These are phyloP conservation scores for Geosmithia flava DNA, from an alignment of 2,329 filamentous ascomycete genomes.

Conservation along the genomic window DNA sequence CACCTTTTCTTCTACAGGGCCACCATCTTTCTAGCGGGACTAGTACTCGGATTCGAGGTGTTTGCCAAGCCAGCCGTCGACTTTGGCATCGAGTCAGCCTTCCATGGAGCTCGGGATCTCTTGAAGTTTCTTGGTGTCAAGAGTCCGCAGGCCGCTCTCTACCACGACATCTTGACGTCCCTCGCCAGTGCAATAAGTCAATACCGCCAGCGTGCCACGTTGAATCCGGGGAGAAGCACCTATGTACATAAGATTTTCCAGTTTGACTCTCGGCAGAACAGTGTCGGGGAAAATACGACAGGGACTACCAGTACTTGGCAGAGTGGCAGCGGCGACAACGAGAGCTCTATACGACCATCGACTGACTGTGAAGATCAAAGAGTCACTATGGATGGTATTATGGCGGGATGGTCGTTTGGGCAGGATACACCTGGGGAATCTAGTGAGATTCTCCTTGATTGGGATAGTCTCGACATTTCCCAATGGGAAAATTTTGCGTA, in stretches of 20 bases:
- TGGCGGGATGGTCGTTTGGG: slow-evolving; percentile 2
- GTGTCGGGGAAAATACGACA: not conserved
- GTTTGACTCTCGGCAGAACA: slow-evolving; percentile 4
- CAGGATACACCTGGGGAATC: slow-evolving; percentile 1
- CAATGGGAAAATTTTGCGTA: slow-evolving; percentile 19
- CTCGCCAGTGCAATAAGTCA: slow-evolving; percentile 30
- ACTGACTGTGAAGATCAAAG: not conserved
- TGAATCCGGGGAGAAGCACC: slow-evolving; percentile 9
- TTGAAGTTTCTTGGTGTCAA: slow-evolving; percentile 31
- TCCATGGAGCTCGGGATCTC: slow-evolving; percentile 34
- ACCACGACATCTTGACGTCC: slow-evolving; percentile 39
- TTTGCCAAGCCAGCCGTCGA: slow-evolving; percentile 35
- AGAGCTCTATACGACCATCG: not conserved
- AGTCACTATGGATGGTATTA: slow-evolving; percentile 1
- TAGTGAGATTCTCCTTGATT: slow-evolving; percentile 10
- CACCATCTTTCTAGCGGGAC: slow-evolving; percentile 41
- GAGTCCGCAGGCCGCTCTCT: slow-evolving; percentile 44
- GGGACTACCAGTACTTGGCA: not conserved
- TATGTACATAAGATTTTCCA: slow-evolving; percentile 15
- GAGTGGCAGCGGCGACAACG: not conserved
- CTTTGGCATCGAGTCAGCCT: slow-evolving; percentile 32
- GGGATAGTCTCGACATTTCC: slow-evolving; percentile 16
- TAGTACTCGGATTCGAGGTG: slow-evolving; percentile 43
- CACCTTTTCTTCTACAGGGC: slow-evolving; percentile 22
- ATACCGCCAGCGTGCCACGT: slow-evolving; percentile 16